Evolutionary conservation across 352 stramenopile species (phyloP).

Genomic region (Phytophthora cryptogea): DNA sequence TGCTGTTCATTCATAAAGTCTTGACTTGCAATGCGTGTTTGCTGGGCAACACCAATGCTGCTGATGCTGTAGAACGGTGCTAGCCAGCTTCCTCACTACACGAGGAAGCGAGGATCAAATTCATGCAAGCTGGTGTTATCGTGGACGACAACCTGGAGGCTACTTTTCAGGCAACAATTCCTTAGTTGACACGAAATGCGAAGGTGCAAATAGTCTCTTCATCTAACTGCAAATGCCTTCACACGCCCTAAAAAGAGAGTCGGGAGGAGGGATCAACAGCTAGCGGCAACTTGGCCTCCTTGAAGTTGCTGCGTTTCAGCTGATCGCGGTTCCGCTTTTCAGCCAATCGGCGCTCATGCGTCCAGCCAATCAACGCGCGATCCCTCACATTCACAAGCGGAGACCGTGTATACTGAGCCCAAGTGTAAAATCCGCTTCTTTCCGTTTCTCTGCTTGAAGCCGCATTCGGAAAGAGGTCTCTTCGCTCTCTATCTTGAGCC

Average conservation of each 20-base stretch:
- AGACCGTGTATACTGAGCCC: slow-evolving; percentile 7
- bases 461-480: slow-evolving; percentile 23
- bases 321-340: slow-evolving; percentile 8
- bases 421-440: slow-evolving; percentile 3
- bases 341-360: background rate
- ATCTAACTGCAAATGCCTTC: background rate
- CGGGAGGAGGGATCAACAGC: no score
- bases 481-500: slow-evolving; percentile 3
- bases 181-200: no score
- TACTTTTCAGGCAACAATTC: no score
- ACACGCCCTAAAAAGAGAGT: background rate
- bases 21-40: no score
- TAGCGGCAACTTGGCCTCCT: slow-evolving; percentile 12
- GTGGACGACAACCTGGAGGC: no score
- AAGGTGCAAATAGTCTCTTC: no score
- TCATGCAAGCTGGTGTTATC: no score
- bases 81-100: no score
- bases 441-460: slow-evolving; percentile 30
- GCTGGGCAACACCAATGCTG: no score
- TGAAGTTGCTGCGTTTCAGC: slow-evolving; percentile 24
- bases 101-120: no score
- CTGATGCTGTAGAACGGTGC: no score
- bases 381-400: background rate
- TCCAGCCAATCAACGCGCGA: background rate
- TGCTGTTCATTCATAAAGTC: no score